Base-by-base conservation (phyloP, 805 yeast species). In the Saccharomycopsis microspora region DNA sequence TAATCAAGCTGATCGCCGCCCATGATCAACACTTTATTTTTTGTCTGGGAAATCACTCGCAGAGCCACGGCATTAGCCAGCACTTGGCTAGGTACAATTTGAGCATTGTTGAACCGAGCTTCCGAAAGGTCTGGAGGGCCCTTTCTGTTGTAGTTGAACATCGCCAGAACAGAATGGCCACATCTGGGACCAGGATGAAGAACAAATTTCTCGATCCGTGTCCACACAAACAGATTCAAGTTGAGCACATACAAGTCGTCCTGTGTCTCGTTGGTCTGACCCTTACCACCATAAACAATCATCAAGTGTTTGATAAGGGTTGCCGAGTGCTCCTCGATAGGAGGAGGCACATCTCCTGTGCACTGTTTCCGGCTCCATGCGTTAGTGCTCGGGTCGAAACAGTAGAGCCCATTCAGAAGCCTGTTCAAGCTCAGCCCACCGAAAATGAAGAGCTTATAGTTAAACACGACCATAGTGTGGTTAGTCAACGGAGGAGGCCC, bases 301-400 rank as follows among this genome's bases (percentile, higher is more conserved):
- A 93, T 71, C 44, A 81, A 70, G 57, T 87, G 89, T 51, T 80
- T 81, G 49, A 82, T 83, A 35, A 88, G 65, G 8, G 90, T 75
- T 9, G 95, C 80, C 3, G 96, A 78, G 63, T 93, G 99, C 58
- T 90, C 96, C 64, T 88, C 94, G 50, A 89, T 74, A 0, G 97
- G 90, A 3, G 84, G 81, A 2, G 96, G 97, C 8, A 64, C 55
- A 11, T 58, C 59, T 32, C 65, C 64, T n/a, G 72, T 66, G 52
- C 60, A 78, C 45, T 72, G 72, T 37, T 85, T 67, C 52, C 75
- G 76, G 29, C 78, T 67, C 97, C 97, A 93, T 39, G 72, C 70
- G 56, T 77, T 78, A 5, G 64, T 61, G 5, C 64, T 55, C 0
- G 95, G 86, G 60, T 90, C 90, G 64, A 75, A 93, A 57, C 80